Evolutionary conservation across 148 eudicot species (phyloP), one percentile per base, ranked within the genome.

Genomic region (Rhododendron williamsianum): DNA sequence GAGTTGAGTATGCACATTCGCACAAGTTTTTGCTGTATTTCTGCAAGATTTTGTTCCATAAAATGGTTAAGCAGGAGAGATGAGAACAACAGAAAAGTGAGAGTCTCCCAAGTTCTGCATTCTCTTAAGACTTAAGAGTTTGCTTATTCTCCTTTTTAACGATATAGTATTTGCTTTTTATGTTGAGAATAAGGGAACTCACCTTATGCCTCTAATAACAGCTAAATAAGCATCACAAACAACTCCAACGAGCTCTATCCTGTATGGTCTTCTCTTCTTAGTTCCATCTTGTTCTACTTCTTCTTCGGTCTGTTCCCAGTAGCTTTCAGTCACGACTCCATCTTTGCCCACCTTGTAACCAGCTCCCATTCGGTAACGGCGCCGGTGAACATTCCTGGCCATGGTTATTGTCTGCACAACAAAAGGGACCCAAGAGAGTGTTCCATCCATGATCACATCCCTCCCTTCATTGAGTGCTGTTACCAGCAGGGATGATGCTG

Each of bases 401-500:
- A 97, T 97, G 80, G 94, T 97, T 89, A 97, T 95, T 48, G 99
- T 97, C 88, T 97, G 99, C 89, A 97, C 95, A 36, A 97, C 98
- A 86, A 97, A 97, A 33, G 99, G 99, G 23, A 95, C 80, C 98
- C 99, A 97, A 56, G 99, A 97, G 71, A 97, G 97, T 12, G 99
- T 97, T 25, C 98, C 99, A 82, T 97, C 99, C 99, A 95, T 97
- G 76, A 97, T 97, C 52, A 97, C 98, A 86, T 97, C 99, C 46
- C 99, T 90, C 16, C 99, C 99, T 87, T 97, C 99, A 83, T 97
- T 97, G 16, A 97, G 95, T 84, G 99, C 99, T 81, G 99, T 97
- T 85, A 97, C 99, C 27, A 97, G 91, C 35, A 97, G 96, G 81
- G 99, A 97, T 60, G 98, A 94, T 86, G 99, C 99, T 87, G 99